Evolutionary conservation across 2,329 filamentous ascomycete species (phyloP), one percentile per base, ranked within the genome.

Genomic region (Drechslera avenae): DNA sequence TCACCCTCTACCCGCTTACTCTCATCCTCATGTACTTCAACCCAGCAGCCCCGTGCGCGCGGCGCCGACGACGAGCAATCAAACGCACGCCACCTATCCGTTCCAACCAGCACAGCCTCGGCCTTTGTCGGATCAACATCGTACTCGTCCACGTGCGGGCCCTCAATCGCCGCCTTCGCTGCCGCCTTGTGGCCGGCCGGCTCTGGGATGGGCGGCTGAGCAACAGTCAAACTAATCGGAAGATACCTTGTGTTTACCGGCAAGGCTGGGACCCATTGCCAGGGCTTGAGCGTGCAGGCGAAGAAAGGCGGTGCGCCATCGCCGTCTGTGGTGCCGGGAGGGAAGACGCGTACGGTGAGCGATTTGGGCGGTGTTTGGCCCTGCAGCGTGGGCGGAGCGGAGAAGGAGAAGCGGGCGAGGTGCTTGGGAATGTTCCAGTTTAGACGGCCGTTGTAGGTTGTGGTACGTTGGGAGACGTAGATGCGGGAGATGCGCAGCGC

Each of bases 371-470:
- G 61, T 0, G 56, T 46, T 7, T 39, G 35, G 9, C 60, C 61
- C 6, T 48, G 42, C 0, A 53, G 30, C 1, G 64, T 67, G 3
- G 55, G 46, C 0, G 66, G 66, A 0, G 65, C 56, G 12, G 66
- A 69, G 54, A 70, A 73, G 12, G 54, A 46, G 53, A 72, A 72
- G 18, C 69, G 67, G 0, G 68, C 67, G 14, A 72, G 63, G 50
- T 70, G 66, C 46, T 73, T 72, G 9, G 69, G 65, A 19, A 73
- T 71, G 53, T 72, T 69, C 66, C 68, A 71, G 41, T 71, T 71
- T 3, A 66, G 35, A 28, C 68, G 66, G 30, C 68, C 67, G 42
- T 72, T 72, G 55, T 72, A 70, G 12, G 52, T 50, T 9, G 68
- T 72, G 8, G 62, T 67, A 46, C 63, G 61, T 33, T 71, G 67